Evolutionary conservation across 345 rosid species (phyloP), one percentile per base, ranked within the genome.

Genomic region (Heritiera littoralis): DNA sequence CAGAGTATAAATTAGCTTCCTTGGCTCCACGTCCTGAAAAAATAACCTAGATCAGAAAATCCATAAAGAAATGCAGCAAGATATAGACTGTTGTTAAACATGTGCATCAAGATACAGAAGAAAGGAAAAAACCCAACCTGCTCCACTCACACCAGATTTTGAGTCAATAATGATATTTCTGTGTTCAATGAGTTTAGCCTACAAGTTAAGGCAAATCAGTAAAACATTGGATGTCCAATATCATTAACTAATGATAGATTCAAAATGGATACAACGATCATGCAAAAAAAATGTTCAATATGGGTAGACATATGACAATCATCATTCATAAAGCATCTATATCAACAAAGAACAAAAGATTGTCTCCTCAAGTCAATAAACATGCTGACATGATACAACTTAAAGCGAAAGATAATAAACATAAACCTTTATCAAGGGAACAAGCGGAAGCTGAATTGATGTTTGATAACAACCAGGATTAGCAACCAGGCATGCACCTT

Each of bases 401-500:
- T 38, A 48, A 35, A 80, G 28, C 65, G 78, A 46, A 56, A 32
- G 30, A 45, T 41, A 75, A 59, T 6, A 51, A 30, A 65, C 38
- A 46, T 56, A 51, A 67, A 96, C 99, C 97, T 94, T 89, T 69
- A 92, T 79, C 78, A 96, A 80, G 77, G 98, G 98, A 86, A 94
- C 87, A 76, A 96, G 95, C 58, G 99, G 98, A 85, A 96, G 95
- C 81, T 96, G 99, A 84, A 94, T 86, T 3, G 98, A 87, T 45
- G 99, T 96, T 7, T 98, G 99, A 82, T 96, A 96, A 81, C 99
- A 96, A 75, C 98, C 99, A 71, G 99, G 99, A 78, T 96, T 96
- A 84, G 98, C 99, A 43, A 96, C 99, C 30, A 96, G 85, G 30
- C 85, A 89, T 9, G 98, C 97, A 58, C 69, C 76, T 86, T 75